phyloP scores from a whole-genome alignment of 371 early-diverging fungal species.

The Mucor irregularis region DNA sequence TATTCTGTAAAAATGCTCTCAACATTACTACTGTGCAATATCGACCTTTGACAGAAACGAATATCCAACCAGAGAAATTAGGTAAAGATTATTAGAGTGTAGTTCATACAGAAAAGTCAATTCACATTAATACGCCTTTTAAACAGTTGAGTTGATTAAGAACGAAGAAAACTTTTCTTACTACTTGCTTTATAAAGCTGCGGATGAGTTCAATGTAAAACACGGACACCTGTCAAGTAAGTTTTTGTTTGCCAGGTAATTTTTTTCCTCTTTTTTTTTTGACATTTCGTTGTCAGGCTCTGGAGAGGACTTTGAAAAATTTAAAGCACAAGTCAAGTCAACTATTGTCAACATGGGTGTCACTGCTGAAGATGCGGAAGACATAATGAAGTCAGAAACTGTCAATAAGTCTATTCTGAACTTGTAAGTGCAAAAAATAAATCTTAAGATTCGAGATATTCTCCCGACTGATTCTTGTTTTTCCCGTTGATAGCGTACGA shows the following conservation, averaged over 20 bases:
- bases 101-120: no score
- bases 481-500: conserved; percentile 57
- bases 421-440: conserved; percentile 27
- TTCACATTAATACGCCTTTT: background rate
- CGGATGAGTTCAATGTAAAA: conserved; percentile 63
- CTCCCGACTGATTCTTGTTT: background rate
- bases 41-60: conserved; percentile 59
- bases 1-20: conserved; percentile 85
- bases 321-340: conserved; percentile 27
- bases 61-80: conserved; percentile 46
- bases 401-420: conserved; percentile 30
- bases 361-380: conserved; percentile 3
- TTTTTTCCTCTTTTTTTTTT: background rate
- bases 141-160: conserved; percentile 54
- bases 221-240: conserved; percentile 60
- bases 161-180: conserved; percentile 60
- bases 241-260: background rate
- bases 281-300: conserved; percentile 16
- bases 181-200: conserved; percentile 76
- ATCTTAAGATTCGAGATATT: no score
- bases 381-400: conserved; percentile 10
- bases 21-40: conserved; percentile 69
- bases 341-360: conserved; percentile 19
- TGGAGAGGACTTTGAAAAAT: conserved; percentile 34
- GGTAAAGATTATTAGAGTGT: conserved; percentile 41